Evolutionary conservation across 306 rosid genomes (phyloP).

Genomic region (Gleditsia sinensis): DNA sequence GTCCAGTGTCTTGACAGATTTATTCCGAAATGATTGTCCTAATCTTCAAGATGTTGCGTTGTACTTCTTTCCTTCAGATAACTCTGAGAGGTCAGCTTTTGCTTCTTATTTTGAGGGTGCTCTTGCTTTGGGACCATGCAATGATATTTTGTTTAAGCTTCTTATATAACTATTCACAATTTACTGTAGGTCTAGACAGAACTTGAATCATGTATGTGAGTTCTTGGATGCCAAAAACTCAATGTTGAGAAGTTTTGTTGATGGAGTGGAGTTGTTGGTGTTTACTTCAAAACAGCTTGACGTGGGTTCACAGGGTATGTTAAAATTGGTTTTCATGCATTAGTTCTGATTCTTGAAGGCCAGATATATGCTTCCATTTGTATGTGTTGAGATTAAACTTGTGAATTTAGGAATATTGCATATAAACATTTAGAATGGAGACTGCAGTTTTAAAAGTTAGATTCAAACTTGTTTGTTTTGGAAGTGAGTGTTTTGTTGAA

Average conservation of each 20-base stretch:
- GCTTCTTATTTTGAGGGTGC: constrained; percentile 21
- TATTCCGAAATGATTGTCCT: constrained; percentile 51
- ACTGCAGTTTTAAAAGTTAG: neutral
- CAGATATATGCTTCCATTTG: neutral
- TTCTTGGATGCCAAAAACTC: constrained; percentile 53
- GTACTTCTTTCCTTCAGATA: constrained; percentile 62
- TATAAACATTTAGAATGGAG: constrained; percentile 19
- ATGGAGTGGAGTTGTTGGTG: constrained; percentile 63
- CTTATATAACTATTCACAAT: constrained; percentile 26
- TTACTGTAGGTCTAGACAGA: constrained; percentile 50
- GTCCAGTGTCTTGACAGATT: constrained; percentile 42
- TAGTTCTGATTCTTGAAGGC: neutral
- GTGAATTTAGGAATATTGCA: neutral
- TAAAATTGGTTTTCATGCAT: constrained; percentile 26
- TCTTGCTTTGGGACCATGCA: neutral
- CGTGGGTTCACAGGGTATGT: constrained; percentile 51
- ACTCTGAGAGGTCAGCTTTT: constrained; percentile 51
- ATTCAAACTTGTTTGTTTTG: neutral
- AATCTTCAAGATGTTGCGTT: constrained; percentile 64
- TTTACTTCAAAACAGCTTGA: constrained; percentile 62
- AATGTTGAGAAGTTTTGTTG: constrained; percentile 52
- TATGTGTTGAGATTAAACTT: neutral
- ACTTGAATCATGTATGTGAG: constrained; percentile 40
- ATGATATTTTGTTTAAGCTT: constrained; percentile 14
- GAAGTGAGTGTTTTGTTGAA: neutral